Evolutionary conservation across 2,329 filamentous ascomycete genomes (phyloP).

Genomic region (Aspergillus nomiae): DNA sequence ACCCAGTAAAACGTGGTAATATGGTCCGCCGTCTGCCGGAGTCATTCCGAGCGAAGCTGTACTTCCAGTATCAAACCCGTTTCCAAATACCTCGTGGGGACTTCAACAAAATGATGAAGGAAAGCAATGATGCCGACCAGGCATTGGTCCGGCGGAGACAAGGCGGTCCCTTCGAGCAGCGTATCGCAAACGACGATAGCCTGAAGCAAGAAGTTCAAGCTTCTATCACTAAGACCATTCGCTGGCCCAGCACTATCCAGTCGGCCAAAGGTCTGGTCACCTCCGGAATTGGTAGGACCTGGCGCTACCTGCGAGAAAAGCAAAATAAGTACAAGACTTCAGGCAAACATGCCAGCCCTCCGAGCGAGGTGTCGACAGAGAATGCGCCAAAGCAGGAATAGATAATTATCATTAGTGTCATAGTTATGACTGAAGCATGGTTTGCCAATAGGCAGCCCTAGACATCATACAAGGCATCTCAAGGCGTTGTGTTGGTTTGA

Average conservation of each 20-base stretch:
- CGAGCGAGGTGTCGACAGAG: constrained; percentile 16
- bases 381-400: constrained; percentile 26
- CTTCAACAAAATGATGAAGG: constrained; percentile 81
- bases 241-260: constrained; percentile 89
- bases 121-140: constrained; percentile 67
- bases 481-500: constrained; percentile 17
- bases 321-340: constrained; percentile 60
- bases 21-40: constrained; percentile 93
- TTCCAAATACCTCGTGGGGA: constrained; percentile 81
- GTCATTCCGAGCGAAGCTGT: constrained; percentile 82
- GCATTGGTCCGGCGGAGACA: constrained; percentile 70
- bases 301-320: constrained; percentile 83
- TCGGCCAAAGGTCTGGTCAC: constrained; percentile 83
- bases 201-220: constrained; percentile 70
- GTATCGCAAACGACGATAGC: constrained; percentile 73
- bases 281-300: constrained; percentile 68
- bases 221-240: constrained; percentile 83
- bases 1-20: constrained; percentile 84
- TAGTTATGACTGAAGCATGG: constrained; percentile 15
- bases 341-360: constrained; percentile 30
- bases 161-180: constrained; percentile 81
- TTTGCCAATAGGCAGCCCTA: constrained; percentile 8
- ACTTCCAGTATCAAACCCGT: constrained; percentile 92
- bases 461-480: constrained; percentile 18
- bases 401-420: constrained; percentile 5